Percentiles rank a stretch among this genome's conserved stretches.
Conservation (phyloP, 2,329 filamentous ascomycete genomes). For the Fusarium dimerum region DNA sequence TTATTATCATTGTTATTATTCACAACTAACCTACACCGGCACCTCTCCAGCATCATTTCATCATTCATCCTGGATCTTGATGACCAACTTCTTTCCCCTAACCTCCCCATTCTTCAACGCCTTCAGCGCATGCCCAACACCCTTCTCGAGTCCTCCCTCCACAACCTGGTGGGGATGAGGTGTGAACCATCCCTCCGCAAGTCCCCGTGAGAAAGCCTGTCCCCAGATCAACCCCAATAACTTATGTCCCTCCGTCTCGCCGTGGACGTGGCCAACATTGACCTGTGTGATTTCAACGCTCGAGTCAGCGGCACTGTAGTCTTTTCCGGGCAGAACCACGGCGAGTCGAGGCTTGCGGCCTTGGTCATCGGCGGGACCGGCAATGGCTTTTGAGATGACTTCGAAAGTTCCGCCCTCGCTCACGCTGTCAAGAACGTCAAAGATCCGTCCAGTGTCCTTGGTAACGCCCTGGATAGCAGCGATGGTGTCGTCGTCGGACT, state of each 20-base stretch:
- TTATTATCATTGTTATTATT: too few species aligned
- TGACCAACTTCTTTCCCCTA: too few species aligned
- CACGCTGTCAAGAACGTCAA: background rate
- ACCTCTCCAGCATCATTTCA: too few species aligned
- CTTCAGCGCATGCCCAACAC: background rate
- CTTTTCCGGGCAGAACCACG: background rate
- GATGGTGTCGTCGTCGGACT: background rate
- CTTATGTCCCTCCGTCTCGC: background rate
- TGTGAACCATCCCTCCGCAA: slow-evolving; percentile 18
- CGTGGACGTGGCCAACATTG: background rate
- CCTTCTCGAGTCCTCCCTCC: background rate
- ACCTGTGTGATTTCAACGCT: background rate
- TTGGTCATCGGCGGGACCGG: background rate
- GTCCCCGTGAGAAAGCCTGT: slow-evolving; percentile 1
- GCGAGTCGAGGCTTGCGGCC: background rate
- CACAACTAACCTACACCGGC: too few species aligned
- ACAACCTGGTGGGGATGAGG: slow-evolving; percentile 10
- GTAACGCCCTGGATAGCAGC: background rate
- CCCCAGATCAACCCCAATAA: slow-evolving; percentile 3
- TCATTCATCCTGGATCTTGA: too few species aligned
- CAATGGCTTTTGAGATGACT: background rate
- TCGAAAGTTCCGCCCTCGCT: background rate
- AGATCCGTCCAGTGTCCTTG: slow-evolving; percentile 2
- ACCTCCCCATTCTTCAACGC: background rate
- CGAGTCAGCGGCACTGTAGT: background rate